Evolutionary conservation across 1,139 yeast species (phyloP), one percentile per base, ranked within the genome.

Genomic region (Geotrichum aggregatum): DNA sequence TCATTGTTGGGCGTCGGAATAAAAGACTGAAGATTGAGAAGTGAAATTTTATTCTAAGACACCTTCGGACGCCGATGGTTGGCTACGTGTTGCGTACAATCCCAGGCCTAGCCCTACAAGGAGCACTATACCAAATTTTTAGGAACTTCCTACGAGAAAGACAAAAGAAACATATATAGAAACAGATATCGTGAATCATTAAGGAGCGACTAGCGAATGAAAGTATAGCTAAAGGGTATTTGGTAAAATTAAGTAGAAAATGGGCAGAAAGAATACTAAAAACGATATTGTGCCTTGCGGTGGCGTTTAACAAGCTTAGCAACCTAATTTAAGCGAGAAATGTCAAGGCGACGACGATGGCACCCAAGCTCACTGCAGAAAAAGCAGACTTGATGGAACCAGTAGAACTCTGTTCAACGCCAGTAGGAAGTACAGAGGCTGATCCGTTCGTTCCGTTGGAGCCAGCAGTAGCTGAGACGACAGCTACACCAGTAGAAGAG

Each of bases 151-250:
- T 5, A 30, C 11, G 34, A 30, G 6, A 14, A 14, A 28, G n/a
- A 30, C 34, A 30, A 30, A 28, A 28, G 31, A 28, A 28, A 28
- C 31, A 7, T 8, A 28, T 8, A 28, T 8, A 28, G n/a, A n/a
- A 14, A 30, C 34, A 34, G 16, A n/a, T n/a, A 10, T 34, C 36
- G 36, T 40, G 16, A 30, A 19, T 43, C 47, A 26, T 35, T 22
- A 44, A 44, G 33, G 47, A 44, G 47, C 13, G 47, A 44, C 41
- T 16, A 34, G 11, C 14, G 21, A 18, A 33, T 34, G 22, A 44
- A 33, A 33, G 34, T 21, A 34, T n/a, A 26, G 24, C n/a, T 33
- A 33, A 24, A 28, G 41, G 19, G 24, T 21, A 30, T 13, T 24
- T 35, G 28, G 28, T 8, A 36, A 5, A 28, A 7, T 14, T 8